phyloP scores from a whole-genome alignment of 1,284 basidiomycete species.

The Gomphus sp. region DNA sequence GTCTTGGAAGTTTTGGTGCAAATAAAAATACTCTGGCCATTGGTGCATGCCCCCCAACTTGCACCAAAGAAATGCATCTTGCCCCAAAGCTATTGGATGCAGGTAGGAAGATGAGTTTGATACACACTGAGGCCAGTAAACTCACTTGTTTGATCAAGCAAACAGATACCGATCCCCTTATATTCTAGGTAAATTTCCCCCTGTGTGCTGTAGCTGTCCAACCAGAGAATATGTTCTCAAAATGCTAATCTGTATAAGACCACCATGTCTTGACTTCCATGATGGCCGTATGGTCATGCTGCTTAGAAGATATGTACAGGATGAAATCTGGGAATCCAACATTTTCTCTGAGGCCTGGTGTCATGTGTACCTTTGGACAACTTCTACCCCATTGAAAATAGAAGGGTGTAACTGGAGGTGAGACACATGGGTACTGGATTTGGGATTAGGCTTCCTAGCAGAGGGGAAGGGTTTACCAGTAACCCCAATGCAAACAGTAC shows the following conservation, averaged over 20 bases:
- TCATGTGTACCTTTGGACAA: neutral
- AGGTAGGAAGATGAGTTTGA: neutral
- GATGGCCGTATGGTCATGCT: neutral
- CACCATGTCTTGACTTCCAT: neutral
- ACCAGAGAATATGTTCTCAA: neutral
- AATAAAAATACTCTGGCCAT: neutral
- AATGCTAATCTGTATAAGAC: neutral
- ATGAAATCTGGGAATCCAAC: neutral
- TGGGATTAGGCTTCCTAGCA: too few species aligned
- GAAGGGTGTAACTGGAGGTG: too few species aligned
- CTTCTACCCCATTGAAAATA: too few species aligned
- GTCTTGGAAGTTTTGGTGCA: neutral
- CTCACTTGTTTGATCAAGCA: neutral
- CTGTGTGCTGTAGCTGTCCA: neutral
- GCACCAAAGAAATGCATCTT: neutral
- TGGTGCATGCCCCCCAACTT: neutral
- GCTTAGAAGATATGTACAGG: neutral
- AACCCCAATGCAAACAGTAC: too few species aligned
- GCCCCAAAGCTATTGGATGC: neutral
- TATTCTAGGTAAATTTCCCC: neutral
- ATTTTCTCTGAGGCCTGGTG: neutral
- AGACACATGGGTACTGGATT: too few species aligned
- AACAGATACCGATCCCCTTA: neutral
- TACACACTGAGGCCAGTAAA: neutral
- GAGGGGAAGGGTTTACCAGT: too few species aligned